Base-by-base conservation (phyloP, 2,329 filamentous ascomycete species). In the Pestalotiopsis sp. region DNA sequence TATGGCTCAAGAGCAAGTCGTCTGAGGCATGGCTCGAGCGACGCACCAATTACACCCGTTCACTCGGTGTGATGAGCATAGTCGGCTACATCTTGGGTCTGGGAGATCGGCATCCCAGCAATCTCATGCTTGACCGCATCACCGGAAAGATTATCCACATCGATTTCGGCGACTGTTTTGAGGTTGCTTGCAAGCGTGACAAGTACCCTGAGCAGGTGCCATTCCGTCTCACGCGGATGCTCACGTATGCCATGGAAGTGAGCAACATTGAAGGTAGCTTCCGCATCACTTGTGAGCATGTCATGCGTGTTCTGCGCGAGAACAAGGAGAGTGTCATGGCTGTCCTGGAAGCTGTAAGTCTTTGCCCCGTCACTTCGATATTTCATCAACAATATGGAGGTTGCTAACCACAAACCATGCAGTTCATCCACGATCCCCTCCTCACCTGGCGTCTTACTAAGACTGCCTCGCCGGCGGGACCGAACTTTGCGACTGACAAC, bases 261-360 rank as follows among this genome's bases (percentile, higher is more conserved):
- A 98, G 95, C 87, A 99, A 99, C 78, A 99, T 99, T 73, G 96
- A 99, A 81, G 96, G 96, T 75, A 97, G 94, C 81, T 99, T 97
- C 86, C 91, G 97, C 70, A 98, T 97, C 68, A 98, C 96, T 5
- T 99, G 95, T 75, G 97, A 99, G 82, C 95, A 97, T 75, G 95
- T 98, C 65, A 99, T 99, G 96, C 90, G 96, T 70, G 95, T 99
- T 14, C 85, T 99, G 72, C 87, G 96, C 68, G 94, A 96, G 73
- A 99, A 99, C 82, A 99, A 99, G 82, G 96, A 99, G 83, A 97
- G 94, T 57, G 88, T 99, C 69, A 98, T 99, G 93, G 96, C 96
- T 38, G 96, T 99, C 23, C 85, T 99, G 68, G 96, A 99, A 88
- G 96, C 96, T 73, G 93, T 96, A 89, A 90, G 93, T 91, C 60